A percentile compares a stretch with the other conserved stretches of the same genome.
phyloP scores from a whole-genome alignment of 768 basidiomycete species.

The Boletus rubroflammeus region DNA sequence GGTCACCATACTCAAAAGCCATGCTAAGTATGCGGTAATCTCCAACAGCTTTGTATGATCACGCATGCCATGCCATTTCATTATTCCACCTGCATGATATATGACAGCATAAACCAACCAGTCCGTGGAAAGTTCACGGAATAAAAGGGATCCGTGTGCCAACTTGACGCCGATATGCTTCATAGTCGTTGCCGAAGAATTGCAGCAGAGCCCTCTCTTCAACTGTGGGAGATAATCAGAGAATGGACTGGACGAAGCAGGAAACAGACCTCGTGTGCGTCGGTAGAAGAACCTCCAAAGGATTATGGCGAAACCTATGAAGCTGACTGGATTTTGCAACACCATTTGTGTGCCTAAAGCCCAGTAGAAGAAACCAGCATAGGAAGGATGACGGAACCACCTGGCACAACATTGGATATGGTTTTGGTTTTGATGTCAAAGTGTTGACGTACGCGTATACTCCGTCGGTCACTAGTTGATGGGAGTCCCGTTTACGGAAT shows the following conservation, averaged over 20 bases:
- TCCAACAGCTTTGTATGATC: constrained; percentile 27
- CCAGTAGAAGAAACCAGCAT: constrained; percentile 98
- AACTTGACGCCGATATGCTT: constrained; percentile 68
- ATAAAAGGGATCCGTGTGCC: constrained; percentile 90
- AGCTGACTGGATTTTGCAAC: constrained; percentile 79
- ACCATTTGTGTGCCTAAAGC: constrained; percentile 91
- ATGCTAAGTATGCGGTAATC: constrained; percentile 23
- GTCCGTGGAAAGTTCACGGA: constrained; percentile 39
- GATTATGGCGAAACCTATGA: constrained; percentile 58
- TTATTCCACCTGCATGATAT: constrained; percentile 1
- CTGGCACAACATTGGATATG: constrained; percentile 3
- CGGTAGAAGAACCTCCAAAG: constrained; percentile 86
- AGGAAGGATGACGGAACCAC: constrained; percentile 88
- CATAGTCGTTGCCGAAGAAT: constrained; percentile 91
- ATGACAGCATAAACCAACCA: neutral
- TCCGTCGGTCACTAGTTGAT: constrained; percentile 83
- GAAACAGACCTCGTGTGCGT: constrained; percentile 68
- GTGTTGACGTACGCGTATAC: constrained; percentile 71
- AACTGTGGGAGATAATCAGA: constrained; percentile 40
- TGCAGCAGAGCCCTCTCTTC: constrained; percentile 77
- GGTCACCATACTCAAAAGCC: constrained; percentile 10
- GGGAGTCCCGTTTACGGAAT: constrained; percentile 64
- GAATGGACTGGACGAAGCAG: neutral
- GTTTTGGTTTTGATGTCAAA: neutral
- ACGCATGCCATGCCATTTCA: constrained; percentile 19